Percentiles rank a stretch among this genome's conserved stretches.
phyloP scores from a whole-genome alignment of 2,329 filamentous ascomycete species.

The Colletotrichum phormii region DNA sequence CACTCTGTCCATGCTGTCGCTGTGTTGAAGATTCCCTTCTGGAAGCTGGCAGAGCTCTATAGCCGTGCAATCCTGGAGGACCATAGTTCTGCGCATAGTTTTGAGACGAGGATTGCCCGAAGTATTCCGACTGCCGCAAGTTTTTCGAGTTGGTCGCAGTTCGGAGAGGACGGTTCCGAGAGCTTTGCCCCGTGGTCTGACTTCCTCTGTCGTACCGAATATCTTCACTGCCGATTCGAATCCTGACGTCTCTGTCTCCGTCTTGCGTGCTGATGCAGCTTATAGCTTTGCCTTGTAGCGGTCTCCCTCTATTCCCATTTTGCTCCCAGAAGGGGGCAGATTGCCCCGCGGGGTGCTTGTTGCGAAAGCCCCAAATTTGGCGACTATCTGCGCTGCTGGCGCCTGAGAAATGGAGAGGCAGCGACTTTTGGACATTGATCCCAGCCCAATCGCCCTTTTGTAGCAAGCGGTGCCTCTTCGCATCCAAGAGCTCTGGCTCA shows the following conservation, averaged over 20 bases:
- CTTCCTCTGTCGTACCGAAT: constrained; percentile 2
- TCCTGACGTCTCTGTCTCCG: constrained; percentile 10
- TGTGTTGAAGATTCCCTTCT: not conserved
- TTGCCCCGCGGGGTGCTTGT: not conserved
- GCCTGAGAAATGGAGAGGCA: constrained; percentile 29
- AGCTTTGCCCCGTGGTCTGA: not conserved
- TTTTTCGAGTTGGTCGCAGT: not conserved
- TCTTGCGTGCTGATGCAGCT: not conserved
- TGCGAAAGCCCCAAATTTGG: constrained; percentile 32
- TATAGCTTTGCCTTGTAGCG: not conserved
- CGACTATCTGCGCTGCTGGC: not conserved
- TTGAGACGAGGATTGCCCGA: not conserved
- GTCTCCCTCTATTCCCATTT: not conserved
- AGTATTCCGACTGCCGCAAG: not conserved
- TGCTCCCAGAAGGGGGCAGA: not conserved
- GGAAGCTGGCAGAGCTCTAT: not conserved
- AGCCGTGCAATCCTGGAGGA: not conserved
- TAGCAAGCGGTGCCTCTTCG: constrained; percentile 36
- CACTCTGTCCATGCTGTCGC: not conserved
- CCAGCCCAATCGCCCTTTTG: constrained; percentile 45
- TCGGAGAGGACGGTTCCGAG: not conserved
- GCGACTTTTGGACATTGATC: constrained; percentile 45
- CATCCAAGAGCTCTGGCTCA: constrained; percentile 9
- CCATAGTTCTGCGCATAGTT: not conserved
- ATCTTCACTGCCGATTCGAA: constrained; percentile 35